Conservation (phyloP, 257 asterid genomes). For the Solanum sitiens region DNA sequence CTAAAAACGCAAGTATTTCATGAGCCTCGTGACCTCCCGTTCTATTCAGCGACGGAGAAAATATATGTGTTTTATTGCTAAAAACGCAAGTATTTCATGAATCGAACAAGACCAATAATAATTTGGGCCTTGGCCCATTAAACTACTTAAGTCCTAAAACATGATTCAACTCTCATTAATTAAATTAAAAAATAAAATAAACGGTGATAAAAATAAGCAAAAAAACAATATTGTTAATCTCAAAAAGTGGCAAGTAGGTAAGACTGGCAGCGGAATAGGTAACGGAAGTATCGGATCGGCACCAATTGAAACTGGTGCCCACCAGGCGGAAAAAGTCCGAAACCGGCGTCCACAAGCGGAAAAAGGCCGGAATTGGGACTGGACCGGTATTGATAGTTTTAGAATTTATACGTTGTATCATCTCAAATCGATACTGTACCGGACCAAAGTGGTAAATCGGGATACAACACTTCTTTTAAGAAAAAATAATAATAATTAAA, state of each 20-base stretch:
- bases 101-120: background rate
- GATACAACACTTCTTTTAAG: too few relatives aligned
- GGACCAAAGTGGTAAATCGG: background rate
- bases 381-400: background rate
- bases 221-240: background rate
- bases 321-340: too few relatives aligned
- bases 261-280: background rate
- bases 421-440: fast-evolving
- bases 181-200: too few relatives aligned
- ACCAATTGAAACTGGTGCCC: fast-evolving
- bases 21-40: background rate
- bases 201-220: background rate
- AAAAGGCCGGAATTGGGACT: fast-evolving
- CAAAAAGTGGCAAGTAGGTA: background rate
- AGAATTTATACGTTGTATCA: background rate
- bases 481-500: too few relatives aligned
- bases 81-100: background rate
- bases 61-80: too few relatives aligned
- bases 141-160: background rate
- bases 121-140: background rate
- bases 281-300: background rate
- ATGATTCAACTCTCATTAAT: too few relatives aligned
- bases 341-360: background rate
- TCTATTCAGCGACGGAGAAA: background rate
- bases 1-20: background rate